Evolutionary conservation across 1,139 yeast species (phyloP).

Genomic region (Candida sp.): DNA sequence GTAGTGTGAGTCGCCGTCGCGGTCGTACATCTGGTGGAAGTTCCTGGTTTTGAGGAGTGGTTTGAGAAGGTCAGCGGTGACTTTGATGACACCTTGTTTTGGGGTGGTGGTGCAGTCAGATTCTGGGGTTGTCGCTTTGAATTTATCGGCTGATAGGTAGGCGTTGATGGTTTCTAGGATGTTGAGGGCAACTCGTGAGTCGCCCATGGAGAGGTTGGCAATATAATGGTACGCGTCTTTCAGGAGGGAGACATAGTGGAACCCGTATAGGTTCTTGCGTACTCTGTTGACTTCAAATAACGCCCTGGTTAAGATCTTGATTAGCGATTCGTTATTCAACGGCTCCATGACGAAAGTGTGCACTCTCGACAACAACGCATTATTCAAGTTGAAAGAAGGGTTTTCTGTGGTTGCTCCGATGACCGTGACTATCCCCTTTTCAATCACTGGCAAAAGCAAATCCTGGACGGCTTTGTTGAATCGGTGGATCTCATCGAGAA

Average conservation of each 20-base stretch:
- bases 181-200: constrained; percentile 83
- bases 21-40: constrained; percentile 74
- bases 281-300: constrained; percentile 62
- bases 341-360: constrained; percentile 84
- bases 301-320: constrained; percentile 64
- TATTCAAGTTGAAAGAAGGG: constrained; percentile 89
- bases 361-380: constrained; percentile 87
- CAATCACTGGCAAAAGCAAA: constrained; percentile 74
- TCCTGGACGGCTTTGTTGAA: constrained; percentile 94
- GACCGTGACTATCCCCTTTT: constrained; percentile 65
- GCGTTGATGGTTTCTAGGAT: constrained; percentile 61
- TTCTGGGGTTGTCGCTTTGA: constrained; percentile 21
- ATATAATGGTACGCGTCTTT: constrained; percentile 68
- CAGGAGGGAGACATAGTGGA: constrained; percentile 54
- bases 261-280: constrained; percentile 43
- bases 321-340: constrained; percentile 57
- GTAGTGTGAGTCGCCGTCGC: constrained; percentile 90
- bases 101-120: constrained; percentile 10
- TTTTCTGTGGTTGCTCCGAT: constrained; percentile 99
- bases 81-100: constrained; percentile 32
- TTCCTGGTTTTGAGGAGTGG: constrained; percentile 40
- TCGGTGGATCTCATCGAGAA: constrained; percentile 93
- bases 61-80: constrained; percentile 39
- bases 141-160: constrained; percentile 39
- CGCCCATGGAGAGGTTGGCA: constrained; percentile 87